Conservation (phyloP, 1,139 yeast species). For the Pichia sp. region DNA sequence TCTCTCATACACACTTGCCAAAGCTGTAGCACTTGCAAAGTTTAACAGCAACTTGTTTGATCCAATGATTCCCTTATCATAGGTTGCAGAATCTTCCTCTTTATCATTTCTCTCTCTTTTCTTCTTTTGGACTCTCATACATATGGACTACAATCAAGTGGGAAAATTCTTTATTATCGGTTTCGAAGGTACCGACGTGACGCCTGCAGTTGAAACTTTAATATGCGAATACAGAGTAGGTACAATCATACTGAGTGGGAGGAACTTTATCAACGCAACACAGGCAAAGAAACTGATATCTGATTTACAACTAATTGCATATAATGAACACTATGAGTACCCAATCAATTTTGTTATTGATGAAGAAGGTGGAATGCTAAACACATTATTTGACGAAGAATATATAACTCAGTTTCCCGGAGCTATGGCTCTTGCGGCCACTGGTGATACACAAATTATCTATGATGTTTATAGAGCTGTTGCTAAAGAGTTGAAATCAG, state of each 20-base stretch:
- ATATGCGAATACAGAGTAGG: constrained; percentile 50
- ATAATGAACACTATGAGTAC: constrained; percentile 43
- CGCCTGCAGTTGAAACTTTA: constrained; percentile 48
- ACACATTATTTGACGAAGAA: constrained; percentile 49
- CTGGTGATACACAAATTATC: constrained; percentile 46
- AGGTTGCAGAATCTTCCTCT: background rate
- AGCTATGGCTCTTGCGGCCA: constrained; percentile 61
- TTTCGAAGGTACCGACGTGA: constrained; percentile 52
- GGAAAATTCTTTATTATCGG: constrained; percentile 53
- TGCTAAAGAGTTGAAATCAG: constrained; percentile 45
- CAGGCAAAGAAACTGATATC: constrained; percentile 46
- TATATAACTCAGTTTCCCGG: constrained; percentile 56
- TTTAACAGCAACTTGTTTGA: no score
- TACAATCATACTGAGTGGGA: constrained; percentile 48
- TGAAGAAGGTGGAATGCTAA: constrained; percentile 49
- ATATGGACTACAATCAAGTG: no score
- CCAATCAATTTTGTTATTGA: constrained; percentile 43
- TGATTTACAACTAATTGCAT: constrained; percentile 52
- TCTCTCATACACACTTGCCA: no score
- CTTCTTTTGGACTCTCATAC: background rate
- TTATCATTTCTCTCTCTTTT: constrained; percentile 5
- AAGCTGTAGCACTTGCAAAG: no score
- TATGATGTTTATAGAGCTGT: constrained; percentile 50
- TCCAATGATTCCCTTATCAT: background rate
- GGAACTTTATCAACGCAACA: constrained; percentile 48